These are phyloP conservation scores for Diplodia mutila DNA, from an alignment of 2,329 filamentous ascomycete species.

Conservation along the genomic window DNA sequence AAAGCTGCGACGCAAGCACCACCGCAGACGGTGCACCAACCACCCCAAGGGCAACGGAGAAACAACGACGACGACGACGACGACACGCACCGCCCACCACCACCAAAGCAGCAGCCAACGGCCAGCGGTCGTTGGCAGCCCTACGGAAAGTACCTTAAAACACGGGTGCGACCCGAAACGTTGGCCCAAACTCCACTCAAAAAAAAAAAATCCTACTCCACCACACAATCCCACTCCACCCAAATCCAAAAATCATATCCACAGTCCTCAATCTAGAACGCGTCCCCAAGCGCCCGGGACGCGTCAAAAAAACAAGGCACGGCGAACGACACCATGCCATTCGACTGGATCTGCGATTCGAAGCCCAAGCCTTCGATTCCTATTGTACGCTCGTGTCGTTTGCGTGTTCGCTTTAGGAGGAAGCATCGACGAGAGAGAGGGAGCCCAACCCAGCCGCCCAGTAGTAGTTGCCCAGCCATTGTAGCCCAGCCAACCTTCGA, in stretches of 20 bases:
- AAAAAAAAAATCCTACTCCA: too few species aligned
- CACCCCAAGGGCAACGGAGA: too few species aligned
- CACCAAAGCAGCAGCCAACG: too few species aligned
- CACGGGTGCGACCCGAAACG: background rate
- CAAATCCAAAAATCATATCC: background rate
- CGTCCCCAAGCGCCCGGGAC: background rate
- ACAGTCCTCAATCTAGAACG: background rate
- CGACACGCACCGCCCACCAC: too few species aligned
- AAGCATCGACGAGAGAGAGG: too few species aligned
- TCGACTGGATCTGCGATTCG: background rate
- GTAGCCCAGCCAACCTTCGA: background rate
- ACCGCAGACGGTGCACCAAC: too few species aligned
- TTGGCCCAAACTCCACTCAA: background rate
- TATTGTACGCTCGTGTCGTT: too few species aligned
- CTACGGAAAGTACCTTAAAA: background rate
- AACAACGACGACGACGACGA: too few species aligned
- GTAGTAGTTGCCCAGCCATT: too few species aligned
- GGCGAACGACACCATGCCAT: background rate
- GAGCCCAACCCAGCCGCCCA: background rate
- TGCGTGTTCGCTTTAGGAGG: too few species aligned
- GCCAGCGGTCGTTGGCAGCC: background rate
- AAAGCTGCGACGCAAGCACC: too few species aligned
- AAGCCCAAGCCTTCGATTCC: too few species aligned
- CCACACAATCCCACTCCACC: background rate
- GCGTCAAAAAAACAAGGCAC: background rate